Conservation (phyloP, 139 green algal species). For the Coccomyxa sp. region DNA sequence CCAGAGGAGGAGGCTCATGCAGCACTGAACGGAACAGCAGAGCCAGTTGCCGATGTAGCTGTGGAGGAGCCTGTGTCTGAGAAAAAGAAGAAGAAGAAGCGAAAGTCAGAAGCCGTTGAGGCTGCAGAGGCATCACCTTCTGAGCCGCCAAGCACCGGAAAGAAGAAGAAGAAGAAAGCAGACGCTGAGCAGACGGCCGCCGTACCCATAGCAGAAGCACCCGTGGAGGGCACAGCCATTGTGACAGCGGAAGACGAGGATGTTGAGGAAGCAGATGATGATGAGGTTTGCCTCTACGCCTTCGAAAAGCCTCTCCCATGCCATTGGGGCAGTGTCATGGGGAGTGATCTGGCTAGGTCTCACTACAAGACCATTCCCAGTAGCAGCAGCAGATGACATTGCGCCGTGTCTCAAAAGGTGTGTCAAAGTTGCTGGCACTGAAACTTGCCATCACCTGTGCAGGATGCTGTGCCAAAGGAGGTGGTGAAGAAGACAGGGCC, state of each 20-base stretch:
- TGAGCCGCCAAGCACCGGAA: neutral
- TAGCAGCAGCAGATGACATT: no score
- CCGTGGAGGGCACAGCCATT: no score
- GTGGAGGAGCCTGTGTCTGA: slow-evolving; percentile 4
- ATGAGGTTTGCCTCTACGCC: no score
- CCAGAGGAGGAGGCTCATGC: neutral
- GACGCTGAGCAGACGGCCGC: neutral
- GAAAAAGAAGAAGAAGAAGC: neutral
- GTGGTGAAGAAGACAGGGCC: neutral
- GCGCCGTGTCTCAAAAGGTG: no score
- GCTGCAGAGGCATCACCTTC: neutral
- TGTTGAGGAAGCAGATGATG: neutral
- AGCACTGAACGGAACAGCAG: neutral
- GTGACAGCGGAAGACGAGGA: neutral
- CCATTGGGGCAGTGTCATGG: no score
- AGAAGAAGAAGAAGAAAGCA: slow-evolving; percentile 12
- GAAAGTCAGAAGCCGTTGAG: neutral
- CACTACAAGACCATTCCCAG: no score
- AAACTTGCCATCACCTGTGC: no score
- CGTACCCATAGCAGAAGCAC: neutral
- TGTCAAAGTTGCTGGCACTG: no score
- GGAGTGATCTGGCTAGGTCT: no score
- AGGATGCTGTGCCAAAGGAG: neutral
- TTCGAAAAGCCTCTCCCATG: no score
- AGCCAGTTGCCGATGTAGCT: neutral